Evolutionary conservation across 2,329 filamentous ascomycete species (phyloP).

Genomic region (Botrytis cinerea): DNA sequence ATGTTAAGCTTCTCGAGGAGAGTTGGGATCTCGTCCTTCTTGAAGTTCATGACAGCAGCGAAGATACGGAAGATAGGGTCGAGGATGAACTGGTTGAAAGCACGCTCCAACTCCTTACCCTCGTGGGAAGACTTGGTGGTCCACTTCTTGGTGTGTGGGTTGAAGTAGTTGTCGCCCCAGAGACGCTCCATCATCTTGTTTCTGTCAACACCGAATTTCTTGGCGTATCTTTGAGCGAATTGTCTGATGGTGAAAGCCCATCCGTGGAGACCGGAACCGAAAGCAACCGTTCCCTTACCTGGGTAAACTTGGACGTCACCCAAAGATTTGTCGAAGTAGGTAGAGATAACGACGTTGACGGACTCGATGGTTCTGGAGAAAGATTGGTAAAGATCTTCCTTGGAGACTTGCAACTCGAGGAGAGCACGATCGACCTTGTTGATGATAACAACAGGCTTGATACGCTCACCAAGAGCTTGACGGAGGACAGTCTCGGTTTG

Average conservation of each 20-base stretch:
- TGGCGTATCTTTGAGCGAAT: slow-evolving; percentile 93
- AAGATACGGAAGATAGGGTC: slow-evolving; percentile 99
- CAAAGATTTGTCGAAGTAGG: slow-evolving; percentile 94
- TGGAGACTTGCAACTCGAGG: slow-evolving; percentile 96
- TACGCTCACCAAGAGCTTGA: slow-evolving; percentile 98
- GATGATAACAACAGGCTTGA: slow-evolving; percentile 99
- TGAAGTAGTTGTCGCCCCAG: slow-evolving; percentile 99
- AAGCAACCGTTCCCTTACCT: slow-evolving; percentile 95
- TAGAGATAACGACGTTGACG: slow-evolving; percentile 99
- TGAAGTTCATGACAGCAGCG: slow-evolving; percentile 94
- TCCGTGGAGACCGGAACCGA: slow-evolving; percentile 99
- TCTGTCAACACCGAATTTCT: slow-evolving; percentile 99
- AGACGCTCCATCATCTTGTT: slow-evolving; percentile 99
- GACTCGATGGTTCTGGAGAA: slow-evolving; percentile 99
- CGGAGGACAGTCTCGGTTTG: slow-evolving; percentile 99
- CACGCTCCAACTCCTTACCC: slow-evolving; percentile 90
- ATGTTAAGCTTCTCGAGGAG: slow-evolving; percentile 93
- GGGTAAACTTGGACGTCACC: slow-evolving; percentile 99
- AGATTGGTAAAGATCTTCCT: slow-evolving; percentile 99
- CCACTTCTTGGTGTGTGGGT: slow-evolving; percentile 99
- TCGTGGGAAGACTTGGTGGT: slow-evolving; percentile 82
- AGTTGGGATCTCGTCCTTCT: slow-evolving; percentile 83
- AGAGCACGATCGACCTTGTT: slow-evolving; percentile 99
- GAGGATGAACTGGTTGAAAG: slow-evolving; percentile 99
- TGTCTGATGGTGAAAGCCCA: slow-evolving; percentile 99